phyloP scores from a whole-genome alignment of 805 yeast genomes.

The Yarrowia sp. region DNA sequence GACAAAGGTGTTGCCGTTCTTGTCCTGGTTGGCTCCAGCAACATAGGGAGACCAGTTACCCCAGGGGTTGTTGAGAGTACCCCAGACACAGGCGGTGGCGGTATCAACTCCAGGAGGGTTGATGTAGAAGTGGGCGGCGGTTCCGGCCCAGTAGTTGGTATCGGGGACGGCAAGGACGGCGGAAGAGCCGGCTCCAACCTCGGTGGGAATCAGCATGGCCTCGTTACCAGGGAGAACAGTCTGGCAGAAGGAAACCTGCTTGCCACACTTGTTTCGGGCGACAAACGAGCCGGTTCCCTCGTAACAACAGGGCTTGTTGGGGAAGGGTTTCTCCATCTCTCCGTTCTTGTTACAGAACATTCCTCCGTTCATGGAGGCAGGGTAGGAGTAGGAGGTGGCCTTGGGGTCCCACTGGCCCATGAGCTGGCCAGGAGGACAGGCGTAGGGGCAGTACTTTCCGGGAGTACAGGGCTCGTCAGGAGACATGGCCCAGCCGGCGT shows the following conservation, averaged over 20 bases:
- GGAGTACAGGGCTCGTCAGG: constrained; percentile 68
- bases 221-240: constrained; percentile 93
- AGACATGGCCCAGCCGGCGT: constrained; percentile 87
- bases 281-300: constrained; percentile 80
- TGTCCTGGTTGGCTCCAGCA: constrained; percentile 84
- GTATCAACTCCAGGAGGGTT: constrained; percentile 80
- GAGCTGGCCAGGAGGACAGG: constrained; percentile 83
- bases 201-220: constrained; percentile 88
- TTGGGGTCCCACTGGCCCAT: constrained; percentile 86
- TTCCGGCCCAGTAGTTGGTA: constrained; percentile 75
- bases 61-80: constrained; percentile 58
- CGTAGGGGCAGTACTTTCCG: constrained; percentile 87
- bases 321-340: constrained; percentile 57
- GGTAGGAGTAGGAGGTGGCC: constrained; percentile 71
- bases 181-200: constrained; percentile 50
- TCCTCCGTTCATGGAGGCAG: constrained; percentile 81
- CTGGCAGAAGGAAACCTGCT: constrained; percentile 80
- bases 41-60: constrained; percentile 96
- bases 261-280: constrained; percentile 51
- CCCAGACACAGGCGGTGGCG: constrained; percentile 83
- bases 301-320: constrained; percentile 61
- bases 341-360: constrained; percentile 73
- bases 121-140: constrained; percentile 83
- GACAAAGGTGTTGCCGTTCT: constrained; percentile 65
- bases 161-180: constrained; percentile 72